These are phyloP conservation scores for Mastigamoeba balamuthi DNA, from an alignment of 78 protist genomes.

Conservation along the genomic window DNA sequence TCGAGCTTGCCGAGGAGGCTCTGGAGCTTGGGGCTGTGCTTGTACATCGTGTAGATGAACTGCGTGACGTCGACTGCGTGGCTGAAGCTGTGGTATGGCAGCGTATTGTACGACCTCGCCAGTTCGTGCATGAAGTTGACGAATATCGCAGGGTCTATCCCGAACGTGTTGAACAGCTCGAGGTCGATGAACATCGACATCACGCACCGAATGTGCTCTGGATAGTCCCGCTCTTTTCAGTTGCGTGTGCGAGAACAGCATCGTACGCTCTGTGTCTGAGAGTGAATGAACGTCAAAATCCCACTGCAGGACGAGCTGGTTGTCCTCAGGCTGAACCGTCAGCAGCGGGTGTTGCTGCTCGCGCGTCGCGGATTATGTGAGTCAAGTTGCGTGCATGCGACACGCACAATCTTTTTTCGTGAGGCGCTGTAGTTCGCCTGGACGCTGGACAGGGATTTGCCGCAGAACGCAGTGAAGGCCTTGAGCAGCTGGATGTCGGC, in stretches of 20 bases:
- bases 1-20: background rate
- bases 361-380: too few species aligned
- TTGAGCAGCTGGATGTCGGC: slow-evolving; percentile 5
- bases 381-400: too few species aligned
- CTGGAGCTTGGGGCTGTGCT: background rate
- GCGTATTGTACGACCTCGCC: background rate
- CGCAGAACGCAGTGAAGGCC: background rate
- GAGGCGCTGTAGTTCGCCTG: too few species aligned
- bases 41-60: background rate
- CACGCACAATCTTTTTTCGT: too few species aligned
- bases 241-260: too few species aligned
- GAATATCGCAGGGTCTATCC: background rate
- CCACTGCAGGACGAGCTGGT: too few species aligned
- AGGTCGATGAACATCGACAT: background rate
- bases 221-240: too few species aligned
- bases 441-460: background rate
- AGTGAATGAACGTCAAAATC: too few species aligned
- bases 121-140: background rate
- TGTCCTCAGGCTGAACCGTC: too few species aligned
- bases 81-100: slow-evolving; percentile 9
- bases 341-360: too few species aligned
- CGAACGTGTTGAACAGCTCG: background rate
- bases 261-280: too few species aligned
- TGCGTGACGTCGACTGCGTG: slow-evolving; percentile 14
- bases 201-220: background rate